A percentile compares a stretch with the other conserved stretches of the same genome.
These are phyloP conservation scores for Leccinum variicolor DNA, from an alignment of 768 basidiomycete species.

Conservation along the genomic window DNA sequence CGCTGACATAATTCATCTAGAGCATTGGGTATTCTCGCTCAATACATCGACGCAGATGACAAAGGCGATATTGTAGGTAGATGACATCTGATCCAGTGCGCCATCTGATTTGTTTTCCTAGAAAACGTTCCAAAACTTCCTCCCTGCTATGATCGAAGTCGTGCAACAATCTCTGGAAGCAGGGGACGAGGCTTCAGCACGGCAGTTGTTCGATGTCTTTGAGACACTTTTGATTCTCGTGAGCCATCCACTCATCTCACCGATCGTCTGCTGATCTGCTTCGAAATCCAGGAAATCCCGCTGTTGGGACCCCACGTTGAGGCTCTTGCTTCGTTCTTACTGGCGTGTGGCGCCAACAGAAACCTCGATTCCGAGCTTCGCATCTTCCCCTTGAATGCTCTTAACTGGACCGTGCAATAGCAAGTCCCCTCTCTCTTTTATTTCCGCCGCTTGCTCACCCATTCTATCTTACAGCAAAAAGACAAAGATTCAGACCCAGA, in stretches of 20 bases:
- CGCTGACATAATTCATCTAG: conserved; percentile 33
- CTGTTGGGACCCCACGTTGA: conserved; percentile 85
- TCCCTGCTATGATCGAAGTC: conserved; percentile 87
- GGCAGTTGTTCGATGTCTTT: conserved; percentile 91
- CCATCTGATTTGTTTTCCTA: conserved; percentile 25
- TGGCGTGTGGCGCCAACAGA: conserved; percentile 78
- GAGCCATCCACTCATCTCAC: conserved; percentile 22
- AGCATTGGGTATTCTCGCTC: conserved; percentile 88
- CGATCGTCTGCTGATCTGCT: conserved; percentile 2
- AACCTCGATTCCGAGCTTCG: conserved; percentile 76
- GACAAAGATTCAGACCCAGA: conserved; percentile 84
- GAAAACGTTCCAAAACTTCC: conserved; percentile 84
- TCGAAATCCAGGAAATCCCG: conserved; percentile 74
- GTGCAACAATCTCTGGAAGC: conserved; percentile 79
- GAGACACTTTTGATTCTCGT: conserved; percentile 94
- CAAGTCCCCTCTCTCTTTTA: conserved; percentile 33
- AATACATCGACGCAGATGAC: conserved; percentile 87
- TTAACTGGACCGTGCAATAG: conserved; percentile 98
- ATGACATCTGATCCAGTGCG: neutral
- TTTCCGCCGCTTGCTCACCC: neutral
- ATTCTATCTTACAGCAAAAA: conserved; percentile 69
- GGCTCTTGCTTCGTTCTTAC: conserved; percentile 84
- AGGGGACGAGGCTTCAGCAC: conserved; percentile 76
- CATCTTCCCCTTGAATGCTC: conserved; percentile 85
- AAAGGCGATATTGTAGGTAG: conserved; percentile 77